Conservation (phyloP, 495 filamentous ascomycete species). For the Polyplosphaeria fusca region DNA sequence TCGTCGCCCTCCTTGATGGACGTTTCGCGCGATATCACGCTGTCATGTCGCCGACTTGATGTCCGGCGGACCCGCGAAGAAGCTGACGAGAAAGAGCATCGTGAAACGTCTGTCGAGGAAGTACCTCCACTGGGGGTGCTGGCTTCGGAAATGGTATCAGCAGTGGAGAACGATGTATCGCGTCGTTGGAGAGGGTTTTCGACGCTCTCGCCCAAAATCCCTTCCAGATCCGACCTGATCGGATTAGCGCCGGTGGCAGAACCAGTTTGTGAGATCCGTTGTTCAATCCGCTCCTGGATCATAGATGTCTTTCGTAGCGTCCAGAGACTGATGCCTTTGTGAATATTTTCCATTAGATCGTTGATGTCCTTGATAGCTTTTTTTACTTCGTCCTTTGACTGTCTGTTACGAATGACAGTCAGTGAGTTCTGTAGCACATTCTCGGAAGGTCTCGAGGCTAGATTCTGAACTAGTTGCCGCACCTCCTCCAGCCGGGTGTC, state of each 20-base stretch:
- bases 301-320: neutral
- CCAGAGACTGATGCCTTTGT: neutral
- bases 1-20: neutral
- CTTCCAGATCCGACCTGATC: too few relatives aligned
- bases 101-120: neutral
- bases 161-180: neutral
- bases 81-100: neutral
- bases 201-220: too few relatives aligned
- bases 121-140: neutral
- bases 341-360: neutral
- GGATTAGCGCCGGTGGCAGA: too few relatives aligned
- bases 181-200: too few relatives aligned
- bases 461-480: neutral
- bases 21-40: neutral
- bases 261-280: too few relatives aligned
- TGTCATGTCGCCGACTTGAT: neutral
- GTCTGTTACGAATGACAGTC: too few relatives aligned
- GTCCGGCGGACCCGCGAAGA: neutral
- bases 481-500: neutral
- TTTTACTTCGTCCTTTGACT: too few relatives aligned
- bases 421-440: too few relatives aligned
- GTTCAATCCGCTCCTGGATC: too few relatives aligned
- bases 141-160: neutral
- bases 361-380: slow-evolving; percentile 8
- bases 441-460: neutral